Base-by-base conservation (phyloP, 192 early-diverging fungal species). In the Coemansia sp. region DNA sequence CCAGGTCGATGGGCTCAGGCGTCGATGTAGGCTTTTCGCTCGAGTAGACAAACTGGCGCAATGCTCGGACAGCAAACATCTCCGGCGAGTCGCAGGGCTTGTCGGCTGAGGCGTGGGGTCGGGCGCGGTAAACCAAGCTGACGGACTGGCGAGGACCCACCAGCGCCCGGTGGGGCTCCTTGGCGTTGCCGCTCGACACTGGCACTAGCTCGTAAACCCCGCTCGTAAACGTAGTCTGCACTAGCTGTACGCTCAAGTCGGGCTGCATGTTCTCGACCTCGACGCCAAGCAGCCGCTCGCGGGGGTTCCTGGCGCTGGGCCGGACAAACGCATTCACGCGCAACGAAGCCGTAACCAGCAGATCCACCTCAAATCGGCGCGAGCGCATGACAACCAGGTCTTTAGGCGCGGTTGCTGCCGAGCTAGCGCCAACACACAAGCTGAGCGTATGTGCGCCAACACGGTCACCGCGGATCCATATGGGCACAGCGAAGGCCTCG, bases 301-400 rank as follows among this genome's bases (percentile, higher is more conserved):
- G 87, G 7, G 94, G 80, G 11, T 74, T 82, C n/a, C 75, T 84
- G 21, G 87, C 80, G 63, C 94, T 93, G 6, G 94, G 92, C 27
- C 95, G 77, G 9, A 96, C 94, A 76, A 99, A 97, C 0, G 95
- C 93, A 70, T 95, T 96, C 74, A 99, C 94, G 55, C 94, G 88
- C 17, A 99, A 82, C 4, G 95, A 96, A 9, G 95, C 93, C 39
- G 86, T 75, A 3, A 99, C 94, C 19, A 93, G 86, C 34, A 76
- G 60, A 29, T 80, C 74, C 2, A 80, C 31, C n/a, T 75, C 77
- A 25, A 75, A 80, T 41, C 36, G 53, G 6, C 78, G 75, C 23
- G 83, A 70, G 14, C 78, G 83, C 73, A 85, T 71, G 0, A n/a
- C 39, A 51, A 46, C 60, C 42, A 38, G 29, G 27, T 36, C 32